phyloP scores from a whole-genome alignment of 2,329 filamentous ascomycete genomes.

The Neopestalotiopsis rosae region DNA sequence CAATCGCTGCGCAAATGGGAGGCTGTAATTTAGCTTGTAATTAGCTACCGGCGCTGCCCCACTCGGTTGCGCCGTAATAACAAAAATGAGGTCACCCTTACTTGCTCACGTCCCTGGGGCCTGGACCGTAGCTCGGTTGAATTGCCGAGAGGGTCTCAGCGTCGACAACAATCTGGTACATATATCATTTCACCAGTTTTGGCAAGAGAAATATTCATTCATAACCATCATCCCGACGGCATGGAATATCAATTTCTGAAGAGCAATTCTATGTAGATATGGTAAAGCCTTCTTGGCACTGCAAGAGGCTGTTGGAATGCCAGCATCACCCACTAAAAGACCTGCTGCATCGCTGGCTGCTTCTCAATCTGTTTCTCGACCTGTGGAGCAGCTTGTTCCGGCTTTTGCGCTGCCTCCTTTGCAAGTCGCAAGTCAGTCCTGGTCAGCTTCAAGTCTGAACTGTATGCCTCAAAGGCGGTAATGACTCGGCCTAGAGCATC shows the following conservation, averaged over 20 bases:
- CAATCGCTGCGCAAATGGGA: neutral
- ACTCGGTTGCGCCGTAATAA: neutral
- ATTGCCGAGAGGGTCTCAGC: neutral
- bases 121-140: neutral
- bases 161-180: neutral
- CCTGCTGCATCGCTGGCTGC: conserved; percentile 38
- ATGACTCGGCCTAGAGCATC: conserved; percentile 70
- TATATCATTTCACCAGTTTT: too few species aligned
- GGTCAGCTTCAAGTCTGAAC: conserved; percentile 71
- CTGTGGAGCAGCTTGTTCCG: conserved; percentile 10
- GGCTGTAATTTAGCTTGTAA: conserved; percentile 11
- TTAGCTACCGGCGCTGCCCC: conserved; percentile 8
- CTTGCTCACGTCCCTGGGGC: neutral
- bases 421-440: conserved; percentile 76
- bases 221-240: neutral
- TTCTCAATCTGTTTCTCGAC: neutral
- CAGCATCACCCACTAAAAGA: conserved; percentile 27
- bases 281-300: too few species aligned
- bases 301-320: too few species aligned
- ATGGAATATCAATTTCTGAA: neutral
- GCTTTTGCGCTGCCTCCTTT: conserved; percentile 62
- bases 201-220: neutral
- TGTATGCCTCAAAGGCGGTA: conserved; percentile 75
- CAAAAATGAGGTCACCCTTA: neutral
- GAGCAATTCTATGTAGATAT: too few species aligned